These are phyloP conservation scores for Gypsophila paniculata DNA, from an alignment of 179 eudicot genomes.

Conservation along the genomic window DNA sequence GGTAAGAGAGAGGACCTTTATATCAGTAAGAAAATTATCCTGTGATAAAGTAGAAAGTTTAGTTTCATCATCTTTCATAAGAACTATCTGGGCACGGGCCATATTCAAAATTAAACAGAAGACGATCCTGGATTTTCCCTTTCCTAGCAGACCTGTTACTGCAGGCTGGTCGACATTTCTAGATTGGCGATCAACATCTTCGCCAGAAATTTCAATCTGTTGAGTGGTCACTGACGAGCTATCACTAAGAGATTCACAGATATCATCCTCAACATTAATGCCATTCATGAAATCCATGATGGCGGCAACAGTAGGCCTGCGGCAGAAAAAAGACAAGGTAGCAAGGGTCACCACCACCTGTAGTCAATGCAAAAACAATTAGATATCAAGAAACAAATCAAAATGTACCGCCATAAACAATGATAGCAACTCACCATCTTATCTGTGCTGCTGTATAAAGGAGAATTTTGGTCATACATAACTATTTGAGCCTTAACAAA, in stretches of 20 bases:
- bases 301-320: slow-evolving; percentile 82
- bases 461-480: slow-evolving; percentile 73
- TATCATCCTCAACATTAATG: slow-evolving; percentile 55
- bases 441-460: slow-evolving; percentile 57
- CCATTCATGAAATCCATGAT: slow-evolving; percentile 74
- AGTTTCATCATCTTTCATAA: slow-evolving; percentile 81
- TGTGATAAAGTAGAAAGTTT: slow-evolving; percentile 83
- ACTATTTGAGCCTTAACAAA: slow-evolving; percentile 95
- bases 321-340: slow-evolving; percentile 87
- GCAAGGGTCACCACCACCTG: slow-evolving; percentile 96
- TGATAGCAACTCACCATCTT: slow-evolving; percentile 52
- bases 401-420: neutral
- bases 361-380: slow-evolving; percentile 18
- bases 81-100: slow-evolving; percentile 80
- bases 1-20: slow-evolving; percentile 50
- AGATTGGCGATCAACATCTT: slow-evolving; percentile 38
- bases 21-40: slow-evolving; percentile 83
- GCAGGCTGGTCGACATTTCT: slow-evolving; percentile 48
- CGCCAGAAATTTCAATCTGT: slow-evolving; percentile 45
- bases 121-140: slow-evolving; percentile 81
- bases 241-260: slow-evolving; percentile 47
- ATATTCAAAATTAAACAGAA: slow-evolving; percentile 67
- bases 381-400: slow-evolving; percentile 15
- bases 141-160: slow-evolving; percentile 78
- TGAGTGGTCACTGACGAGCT: slow-evolving; percentile 44